phyloP scores from a whole-genome alignment of 2,329 filamentous ascomycete species.

The Aspergillus ruber region DNA sequence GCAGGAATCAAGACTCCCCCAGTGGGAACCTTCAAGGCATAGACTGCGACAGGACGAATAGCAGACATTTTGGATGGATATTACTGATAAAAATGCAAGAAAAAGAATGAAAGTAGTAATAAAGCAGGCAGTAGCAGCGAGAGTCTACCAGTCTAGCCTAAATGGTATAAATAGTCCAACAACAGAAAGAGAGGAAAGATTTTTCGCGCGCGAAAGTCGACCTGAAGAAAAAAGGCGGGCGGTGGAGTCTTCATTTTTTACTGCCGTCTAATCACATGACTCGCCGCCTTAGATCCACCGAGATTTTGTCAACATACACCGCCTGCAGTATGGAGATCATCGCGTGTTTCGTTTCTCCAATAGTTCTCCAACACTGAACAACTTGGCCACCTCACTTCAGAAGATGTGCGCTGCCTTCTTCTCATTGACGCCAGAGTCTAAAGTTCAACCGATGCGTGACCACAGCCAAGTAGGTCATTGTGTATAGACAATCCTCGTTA shows the following conservation, averaged over 20 bases:
- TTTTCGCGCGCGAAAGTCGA: constrained; percentile 1
- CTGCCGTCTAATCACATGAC: background rate
- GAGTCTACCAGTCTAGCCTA: background rate
- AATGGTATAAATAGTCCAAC: background rate
- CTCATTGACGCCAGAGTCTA: no score
- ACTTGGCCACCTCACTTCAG: no score
- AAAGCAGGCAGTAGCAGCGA: background rate
- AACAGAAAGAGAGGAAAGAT: background rate
- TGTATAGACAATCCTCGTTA: no score
- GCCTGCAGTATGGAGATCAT: background rate
- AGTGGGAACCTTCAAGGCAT: constrained; percentile 83
- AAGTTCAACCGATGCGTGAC: no score
- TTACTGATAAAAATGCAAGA: background rate
- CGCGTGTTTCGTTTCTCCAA: no score
- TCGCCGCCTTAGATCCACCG: background rate
- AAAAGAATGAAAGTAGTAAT: background rate
- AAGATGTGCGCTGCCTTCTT: no score
- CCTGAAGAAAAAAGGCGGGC: constrained; percentile 7
- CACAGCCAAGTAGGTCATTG: no score
- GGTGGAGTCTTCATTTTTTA: background rate
- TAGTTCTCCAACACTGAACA: no score
- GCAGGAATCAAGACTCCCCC: constrained; percentile 78
- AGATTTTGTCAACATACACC: background rate
- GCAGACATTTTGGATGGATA: constrained; percentile 37
- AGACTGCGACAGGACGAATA: constrained; percentile 66